Conservation (phyloP, 805 yeast species). For the Ogataea siamensis region DNA sequence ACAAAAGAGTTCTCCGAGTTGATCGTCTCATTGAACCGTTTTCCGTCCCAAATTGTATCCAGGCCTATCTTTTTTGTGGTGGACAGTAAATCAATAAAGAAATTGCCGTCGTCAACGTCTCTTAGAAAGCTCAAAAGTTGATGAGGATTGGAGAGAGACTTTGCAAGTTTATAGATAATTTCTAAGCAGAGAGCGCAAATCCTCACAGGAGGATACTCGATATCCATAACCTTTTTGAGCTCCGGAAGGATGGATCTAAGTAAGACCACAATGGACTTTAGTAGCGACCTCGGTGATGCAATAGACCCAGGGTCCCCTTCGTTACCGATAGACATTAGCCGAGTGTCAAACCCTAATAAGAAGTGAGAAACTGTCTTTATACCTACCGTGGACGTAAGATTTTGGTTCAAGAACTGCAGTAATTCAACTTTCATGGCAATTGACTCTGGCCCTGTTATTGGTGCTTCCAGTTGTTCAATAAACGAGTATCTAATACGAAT, state of each 20-base stretch:
- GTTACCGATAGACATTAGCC: constrained; percentile 47
- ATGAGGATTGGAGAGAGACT: constrained; percentile 52
- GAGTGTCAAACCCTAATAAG: constrained; percentile 67
- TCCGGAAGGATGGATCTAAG: constrained; percentile 46
- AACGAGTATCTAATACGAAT: constrained; percentile 69
- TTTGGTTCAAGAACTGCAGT: constrained; percentile 53
- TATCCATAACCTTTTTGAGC: constrained; percentile 30
- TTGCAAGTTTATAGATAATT: constrained; percentile 59
- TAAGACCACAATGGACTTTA: constrained; percentile 51
- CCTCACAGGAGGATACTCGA: constrained; percentile 55
- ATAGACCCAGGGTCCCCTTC: constrained; percentile 49
- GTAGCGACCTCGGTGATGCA: constrained; percentile 51
- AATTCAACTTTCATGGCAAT: constrained; percentile 55
- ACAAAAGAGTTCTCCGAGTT: constrained; percentile 35
- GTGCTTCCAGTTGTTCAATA: constrained; percentile 60
- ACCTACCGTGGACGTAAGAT: constrained; percentile 37
- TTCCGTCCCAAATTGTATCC: constrained; percentile 54
- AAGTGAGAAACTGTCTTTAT: constrained; percentile 65
- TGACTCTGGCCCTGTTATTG: constrained; percentile 37
- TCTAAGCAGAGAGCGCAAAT: constrained; percentile 59
- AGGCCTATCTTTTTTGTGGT: constrained; percentile 54
- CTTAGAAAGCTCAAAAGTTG: constrained; percentile 54
- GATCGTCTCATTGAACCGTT: constrained; percentile 43
- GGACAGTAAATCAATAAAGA: constrained; percentile 51
- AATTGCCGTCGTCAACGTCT: constrained; percentile 34